These are phyloP conservation scores for Brassica nigra DNA, from an alignment of 345 rosid species.

Conservation along the genomic window DNA sequence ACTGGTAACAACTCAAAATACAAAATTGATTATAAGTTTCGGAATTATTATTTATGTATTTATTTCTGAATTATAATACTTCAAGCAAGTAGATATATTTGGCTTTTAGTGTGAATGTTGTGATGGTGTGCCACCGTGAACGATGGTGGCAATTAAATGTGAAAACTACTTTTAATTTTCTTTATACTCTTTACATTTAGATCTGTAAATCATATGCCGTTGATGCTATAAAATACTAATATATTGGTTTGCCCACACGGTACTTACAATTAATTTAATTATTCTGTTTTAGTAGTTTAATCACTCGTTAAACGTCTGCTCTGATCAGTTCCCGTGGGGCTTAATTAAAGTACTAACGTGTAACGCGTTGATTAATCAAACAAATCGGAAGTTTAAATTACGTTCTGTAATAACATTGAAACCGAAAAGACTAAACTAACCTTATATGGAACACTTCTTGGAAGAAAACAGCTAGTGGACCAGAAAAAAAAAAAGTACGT, in stretches of 20 bases:
- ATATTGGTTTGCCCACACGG: neutral
- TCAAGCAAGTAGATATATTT: slow-evolving; percentile 12
- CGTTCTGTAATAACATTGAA: neutral
- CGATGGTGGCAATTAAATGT: neutral
- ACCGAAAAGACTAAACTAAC: slow-evolving; percentile 7
- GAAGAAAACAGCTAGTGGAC: slow-evolving; percentile 7
- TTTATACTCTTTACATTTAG: neutral
- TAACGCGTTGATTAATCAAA: neutral
- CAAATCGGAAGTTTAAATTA: neutral
- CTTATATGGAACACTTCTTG: neutral
- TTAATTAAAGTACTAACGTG: slow-evolving; percentile 4
- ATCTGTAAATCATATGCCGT: slow-evolving; percentile 3
- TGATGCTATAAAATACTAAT: neutral
- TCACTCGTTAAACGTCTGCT: slow-evolving; percentile 14
- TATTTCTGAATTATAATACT: neutral
- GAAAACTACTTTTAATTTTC: neutral
- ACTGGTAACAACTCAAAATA: neutral
- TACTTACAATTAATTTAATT: neutral
- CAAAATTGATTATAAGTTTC: neutral
- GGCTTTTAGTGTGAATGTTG: slow-evolving; percentile 12
- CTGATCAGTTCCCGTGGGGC: slow-evolving; percentile 29
- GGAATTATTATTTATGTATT: neutral
- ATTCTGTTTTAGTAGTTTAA: neutral
- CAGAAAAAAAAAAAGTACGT: neutral
- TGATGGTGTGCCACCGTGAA: slow-evolving; percentile 31